phyloP scores from a whole-genome alignment of 495 filamentous ascomycete genomes.

The Penicilliopsis zonata region DNA sequence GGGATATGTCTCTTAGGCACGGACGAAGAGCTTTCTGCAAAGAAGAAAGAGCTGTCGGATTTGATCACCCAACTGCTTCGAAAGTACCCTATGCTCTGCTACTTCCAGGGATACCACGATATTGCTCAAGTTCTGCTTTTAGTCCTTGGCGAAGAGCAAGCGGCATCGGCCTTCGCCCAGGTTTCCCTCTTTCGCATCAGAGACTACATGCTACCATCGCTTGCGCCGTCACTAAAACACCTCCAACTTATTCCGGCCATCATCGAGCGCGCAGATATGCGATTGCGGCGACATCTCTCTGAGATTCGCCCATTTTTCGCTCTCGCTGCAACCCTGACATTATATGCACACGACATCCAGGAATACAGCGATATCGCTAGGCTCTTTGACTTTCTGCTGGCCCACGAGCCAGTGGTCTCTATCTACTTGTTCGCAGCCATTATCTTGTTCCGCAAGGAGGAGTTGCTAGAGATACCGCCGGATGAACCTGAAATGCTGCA shows the following conservation, averaged over 20 bases:
- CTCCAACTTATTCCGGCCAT: constrained; percentile 76
- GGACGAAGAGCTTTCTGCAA: constrained; percentile 46
- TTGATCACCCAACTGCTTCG: constrained; percentile 69
- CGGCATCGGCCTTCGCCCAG: constrained; percentile 49
- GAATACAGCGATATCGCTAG: constrained; percentile 77
- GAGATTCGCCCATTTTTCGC: constrained; percentile 83
- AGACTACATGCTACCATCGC: constrained; percentile 92
- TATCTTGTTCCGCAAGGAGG: constrained; percentile 62
- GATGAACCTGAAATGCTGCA: constrained; percentile 95
- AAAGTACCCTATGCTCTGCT: constrained; percentile 73
- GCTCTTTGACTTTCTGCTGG: constrained; percentile 83
- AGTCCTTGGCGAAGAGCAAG: constrained; percentile 52
- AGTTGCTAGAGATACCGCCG: constrained; percentile 66
- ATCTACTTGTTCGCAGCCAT: constrained; percentile 90
- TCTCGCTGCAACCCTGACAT: constrained; percentile 74
- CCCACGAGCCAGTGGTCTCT: constrained; percentile 70
- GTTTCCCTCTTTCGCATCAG: constrained; percentile 83
- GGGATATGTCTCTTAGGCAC: constrained; percentile 20
- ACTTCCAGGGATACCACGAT: constrained; percentile 98
- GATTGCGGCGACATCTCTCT: constrained; percentile 59
- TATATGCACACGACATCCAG: constrained; percentile 93
- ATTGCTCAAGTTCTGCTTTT: constrained; percentile 94
- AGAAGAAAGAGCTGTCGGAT: constrained; percentile 59
- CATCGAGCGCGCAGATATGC: constrained; percentile 52
- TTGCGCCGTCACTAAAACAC: constrained; percentile 71